Conservation (phyloP, 208 protist genomes). For the Leishmania tropica region DNA sequence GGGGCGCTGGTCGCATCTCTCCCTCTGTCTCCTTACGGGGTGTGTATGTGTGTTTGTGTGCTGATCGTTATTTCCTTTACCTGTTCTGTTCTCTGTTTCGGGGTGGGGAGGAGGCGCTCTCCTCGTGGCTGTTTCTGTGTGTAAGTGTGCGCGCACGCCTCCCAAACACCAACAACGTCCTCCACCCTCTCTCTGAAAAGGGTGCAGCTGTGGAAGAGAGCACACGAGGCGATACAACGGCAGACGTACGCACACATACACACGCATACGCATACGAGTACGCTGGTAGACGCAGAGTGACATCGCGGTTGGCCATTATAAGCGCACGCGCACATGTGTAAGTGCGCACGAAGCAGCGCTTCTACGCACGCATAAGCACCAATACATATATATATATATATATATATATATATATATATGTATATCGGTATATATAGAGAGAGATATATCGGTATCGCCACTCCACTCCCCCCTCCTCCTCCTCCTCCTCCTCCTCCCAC, state of each 20-base stretch:
- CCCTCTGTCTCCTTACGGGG: neutral
- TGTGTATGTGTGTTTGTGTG: neutral
- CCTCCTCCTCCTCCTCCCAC: too few species aligned
- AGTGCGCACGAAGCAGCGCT: neutral
- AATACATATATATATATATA: neutral
- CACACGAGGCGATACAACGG: too few species aligned
- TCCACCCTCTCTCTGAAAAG: neutral
- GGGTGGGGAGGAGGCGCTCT: neutral
- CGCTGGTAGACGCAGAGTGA: neutral
- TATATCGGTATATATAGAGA: too few species aligned
- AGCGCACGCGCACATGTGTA: neutral
- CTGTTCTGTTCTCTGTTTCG: slow-evolving; percentile 9
- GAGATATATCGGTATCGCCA: neutral
- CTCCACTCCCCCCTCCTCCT: too few species aligned
- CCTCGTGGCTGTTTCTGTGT: neutral
- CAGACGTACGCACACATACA: neutral
- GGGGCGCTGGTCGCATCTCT: neutral
- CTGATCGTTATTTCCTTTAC: neutral
- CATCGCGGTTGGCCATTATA: neutral
- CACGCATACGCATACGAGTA: neutral
- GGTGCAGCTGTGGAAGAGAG: neutral
- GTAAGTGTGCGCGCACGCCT: neutral
- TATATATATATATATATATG: neutral
- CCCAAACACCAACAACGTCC: neutral
- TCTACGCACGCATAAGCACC: neutral